A percentile compares a stretch with the other conserved stretches of the same genome.
These are phyloP conservation scores for Pichia californica DNA, from an alignment of 805 yeast genomes.

Conservation along the genomic window DNA sequence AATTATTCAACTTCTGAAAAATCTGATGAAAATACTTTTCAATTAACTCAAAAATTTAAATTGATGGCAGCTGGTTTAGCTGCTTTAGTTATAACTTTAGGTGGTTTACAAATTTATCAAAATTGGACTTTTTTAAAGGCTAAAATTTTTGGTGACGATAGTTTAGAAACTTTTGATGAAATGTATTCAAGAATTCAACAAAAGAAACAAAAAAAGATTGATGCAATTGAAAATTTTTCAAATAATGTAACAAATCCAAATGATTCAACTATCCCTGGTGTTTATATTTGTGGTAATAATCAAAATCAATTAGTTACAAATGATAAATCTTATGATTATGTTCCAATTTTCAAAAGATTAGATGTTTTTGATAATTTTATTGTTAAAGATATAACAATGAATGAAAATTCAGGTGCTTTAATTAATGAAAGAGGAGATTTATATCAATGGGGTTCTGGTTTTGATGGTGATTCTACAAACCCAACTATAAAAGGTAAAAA, in stretches of 20 bases:
- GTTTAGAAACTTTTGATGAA: constrained; percentile 32
- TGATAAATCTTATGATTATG: constrained; percentile 18
- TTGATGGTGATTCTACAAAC: constrained; percentile 20
- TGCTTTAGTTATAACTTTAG: constrained; percentile 33
- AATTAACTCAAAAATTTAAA: constrained; percentile 37
- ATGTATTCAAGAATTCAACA: constrained; percentile 29
- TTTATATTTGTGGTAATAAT: constrained; percentile 62
- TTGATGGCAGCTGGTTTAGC: constrained; percentile 39
- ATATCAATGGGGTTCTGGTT: constrained; percentile 60
- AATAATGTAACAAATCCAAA: constrained; percentile 30
- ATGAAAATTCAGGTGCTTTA: constrained; percentile 46
- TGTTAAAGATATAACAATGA: constrained; percentile 50
- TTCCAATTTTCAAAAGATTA: constrained; percentile 53
- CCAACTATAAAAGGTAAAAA: constrained; percentile 42
- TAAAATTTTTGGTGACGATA: constrained; percentile 27
- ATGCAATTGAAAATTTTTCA: constrained; percentile 16
- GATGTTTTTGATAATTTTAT: constrained; percentile 55
- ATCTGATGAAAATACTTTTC: constrained; percentile 27
- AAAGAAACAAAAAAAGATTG: constrained; percentile 17
- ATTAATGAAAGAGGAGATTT: constrained; percentile 65
- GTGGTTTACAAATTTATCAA: constrained; percentile 33
- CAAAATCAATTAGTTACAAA: constrained; percentile 28
- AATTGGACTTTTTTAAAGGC: constrained; percentile 34
- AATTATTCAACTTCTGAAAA: background rate
- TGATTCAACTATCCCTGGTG: constrained; percentile 43